Percentiles rank a stretch among this genome's conserved stretches.
Evolutionary conservation across 352 stramenopile species (phyloP).

Genomic region (Pythium rhizo-oryzae): DNA sequence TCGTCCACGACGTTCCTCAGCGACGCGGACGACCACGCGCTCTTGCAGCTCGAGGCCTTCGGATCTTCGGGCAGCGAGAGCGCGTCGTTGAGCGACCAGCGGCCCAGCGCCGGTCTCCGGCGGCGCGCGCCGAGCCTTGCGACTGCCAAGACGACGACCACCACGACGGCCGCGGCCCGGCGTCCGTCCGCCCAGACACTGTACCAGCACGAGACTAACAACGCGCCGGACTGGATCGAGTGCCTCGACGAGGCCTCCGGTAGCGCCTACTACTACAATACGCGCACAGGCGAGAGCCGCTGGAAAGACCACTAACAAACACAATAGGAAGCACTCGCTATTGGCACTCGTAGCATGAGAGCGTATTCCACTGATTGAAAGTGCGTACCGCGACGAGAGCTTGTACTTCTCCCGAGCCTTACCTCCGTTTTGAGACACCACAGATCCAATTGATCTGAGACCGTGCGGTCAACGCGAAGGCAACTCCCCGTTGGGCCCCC

Average conservation of each 20-base stretch:
- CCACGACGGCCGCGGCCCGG: background rate
- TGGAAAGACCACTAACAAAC: slow-evolving; percentile 38
- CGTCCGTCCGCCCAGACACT: slow-evolving; percentile 1
- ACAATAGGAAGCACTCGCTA: background rate
- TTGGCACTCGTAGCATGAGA: no score
- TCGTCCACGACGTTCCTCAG: slow-evolving; percentile 39
- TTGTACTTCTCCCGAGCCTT: no score
- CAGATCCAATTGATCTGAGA: no score
- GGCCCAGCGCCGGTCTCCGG: slow-evolving; percentile 10
- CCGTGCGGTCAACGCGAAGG: no score
- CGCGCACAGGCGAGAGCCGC: slow-evolving; percentile 68
- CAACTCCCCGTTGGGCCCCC: no score
- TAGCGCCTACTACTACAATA: slow-evolving; percentile 76
- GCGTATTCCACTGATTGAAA: no score
- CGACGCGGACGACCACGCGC: slow-evolving; percentile 33
- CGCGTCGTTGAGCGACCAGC: slow-evolving; percentile 36
- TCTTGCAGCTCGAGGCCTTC: slow-evolving; percentile 25
- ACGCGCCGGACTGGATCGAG: slow-evolving; percentile 48
- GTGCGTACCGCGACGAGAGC: no score
- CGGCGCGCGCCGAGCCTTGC: slow-evolving; percentile 15
- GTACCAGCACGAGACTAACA: background rate
- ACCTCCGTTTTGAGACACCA: no score
- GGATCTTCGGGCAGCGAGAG: slow-evolving; percentile 16
- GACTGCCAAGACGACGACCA: background rate
- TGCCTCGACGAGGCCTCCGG: slow-evolving; percentile 59